A percentile compares a stretch with the other conserved stretches of the same genome.
Conservation (phyloP, 2,329 filamentous ascomycete genomes). For the Fusarium albidum region DNA sequence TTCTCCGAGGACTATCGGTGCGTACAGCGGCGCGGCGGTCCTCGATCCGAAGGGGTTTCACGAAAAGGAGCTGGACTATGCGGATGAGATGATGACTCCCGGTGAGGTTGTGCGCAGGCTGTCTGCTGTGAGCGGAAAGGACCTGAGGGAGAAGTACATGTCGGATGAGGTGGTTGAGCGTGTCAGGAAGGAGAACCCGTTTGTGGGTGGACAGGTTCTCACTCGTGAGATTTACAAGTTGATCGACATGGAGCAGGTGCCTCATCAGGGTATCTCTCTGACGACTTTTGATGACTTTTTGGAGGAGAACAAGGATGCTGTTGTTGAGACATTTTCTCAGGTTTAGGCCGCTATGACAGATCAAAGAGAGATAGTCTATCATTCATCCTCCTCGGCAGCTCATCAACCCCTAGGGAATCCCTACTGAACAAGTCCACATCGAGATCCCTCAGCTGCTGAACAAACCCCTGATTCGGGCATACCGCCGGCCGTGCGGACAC, state of each 20-base stretch:
- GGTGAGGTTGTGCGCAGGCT: constrained; percentile 49
- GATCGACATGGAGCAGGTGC: constrained; percentile 47
- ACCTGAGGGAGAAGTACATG: constrained; percentile 49
- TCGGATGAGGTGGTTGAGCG: constrained; percentile 51
- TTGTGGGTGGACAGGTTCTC: constrained; percentile 49
- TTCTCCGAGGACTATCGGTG: constrained; percentile 57
- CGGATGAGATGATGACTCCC: constrained; percentile 49
- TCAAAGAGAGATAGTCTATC: background rate
- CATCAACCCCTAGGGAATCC: background rate
- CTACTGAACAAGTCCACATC: background rate
- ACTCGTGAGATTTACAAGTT: constrained; percentile 46
- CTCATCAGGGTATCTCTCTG: constrained; percentile 50
- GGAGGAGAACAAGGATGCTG: constrained; percentile 46
- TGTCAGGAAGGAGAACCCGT: constrained; percentile 46
- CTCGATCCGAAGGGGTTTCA: constrained; percentile 51
- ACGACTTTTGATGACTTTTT: constrained; percentile 55
- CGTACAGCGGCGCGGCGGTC: constrained; percentile 54
- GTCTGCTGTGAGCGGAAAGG: constrained; percentile 43
- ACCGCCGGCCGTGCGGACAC: background rate
- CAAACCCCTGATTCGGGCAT: background rate
- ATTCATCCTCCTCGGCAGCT: background rate
- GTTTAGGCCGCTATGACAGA: too few relatives aligned
- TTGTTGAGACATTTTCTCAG: constrained; percentile 40
- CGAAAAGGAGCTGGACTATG: constrained; percentile 50
- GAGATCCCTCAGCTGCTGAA: background rate